Conservation (phyloP, 2,329 filamentous ascomycete genomes). For the Sporothrix curviconia region DNA sequence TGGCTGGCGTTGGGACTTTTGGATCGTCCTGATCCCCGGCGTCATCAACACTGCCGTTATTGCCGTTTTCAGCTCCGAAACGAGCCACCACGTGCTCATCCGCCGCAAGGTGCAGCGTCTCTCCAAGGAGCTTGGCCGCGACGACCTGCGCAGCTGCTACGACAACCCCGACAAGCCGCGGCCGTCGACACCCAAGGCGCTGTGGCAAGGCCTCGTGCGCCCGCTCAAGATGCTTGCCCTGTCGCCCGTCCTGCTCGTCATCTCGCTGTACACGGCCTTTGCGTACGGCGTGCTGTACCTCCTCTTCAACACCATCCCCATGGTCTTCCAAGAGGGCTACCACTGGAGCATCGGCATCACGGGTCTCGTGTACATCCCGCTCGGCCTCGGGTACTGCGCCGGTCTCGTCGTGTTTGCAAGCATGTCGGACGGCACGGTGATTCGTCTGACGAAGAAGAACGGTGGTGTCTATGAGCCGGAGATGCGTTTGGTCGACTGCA, state of each 20-base stretch:
- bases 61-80: conserved; percentile 39
- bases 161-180: conserved; percentile 5
- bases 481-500: conserved; percentile 29
- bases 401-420: conserved; percentile 28
- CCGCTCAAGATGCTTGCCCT: conserved; percentile 46
- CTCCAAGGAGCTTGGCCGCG: conserved; percentile 38
- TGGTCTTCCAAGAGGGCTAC: conserved; percentile 42
- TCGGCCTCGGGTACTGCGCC: conserved; percentile 29
- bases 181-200: conserved; percentile 22
- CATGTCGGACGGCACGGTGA: conserved; percentile 33
- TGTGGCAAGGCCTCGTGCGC: conserved; percentile 39
- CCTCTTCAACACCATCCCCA: conserved; percentile 48
- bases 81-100: conserved; percentile 45
- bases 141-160: conserved; percentile 43
- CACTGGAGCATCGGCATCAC: conserved; percentile 40
- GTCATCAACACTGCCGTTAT: conserved; percentile 30
- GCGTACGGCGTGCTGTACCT: conserved; percentile 47
- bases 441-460: conserved; percentile 34
- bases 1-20: conserved; percentile 35
- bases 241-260: conserved; percentile 40
- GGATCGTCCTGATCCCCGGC: conserved; percentile 45
- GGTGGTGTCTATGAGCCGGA: conserved; percentile 31
- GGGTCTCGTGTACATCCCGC: conserved; percentile 43
- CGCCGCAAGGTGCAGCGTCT: conserved; percentile 41
- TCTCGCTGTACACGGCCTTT: conserved; percentile 46